Conservation (phyloP, 1,284 basidiomycete genomes). For the Leccinum subspadiceum region DNA sequence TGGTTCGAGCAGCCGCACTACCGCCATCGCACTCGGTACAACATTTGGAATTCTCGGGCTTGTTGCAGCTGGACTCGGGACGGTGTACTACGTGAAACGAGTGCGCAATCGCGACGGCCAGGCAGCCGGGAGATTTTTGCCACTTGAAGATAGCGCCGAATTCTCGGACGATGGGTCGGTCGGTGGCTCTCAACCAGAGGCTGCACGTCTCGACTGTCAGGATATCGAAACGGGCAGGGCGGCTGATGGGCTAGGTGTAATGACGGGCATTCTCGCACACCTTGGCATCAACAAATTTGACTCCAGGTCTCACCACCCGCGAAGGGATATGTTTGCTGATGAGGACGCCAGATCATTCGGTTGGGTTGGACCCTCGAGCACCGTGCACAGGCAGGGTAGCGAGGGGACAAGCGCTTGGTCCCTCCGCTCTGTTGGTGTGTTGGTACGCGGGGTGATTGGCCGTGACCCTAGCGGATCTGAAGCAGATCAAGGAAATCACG, state of each 20-base stretch:
- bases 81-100: constrained; percentile 42
- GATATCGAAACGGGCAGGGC: constrained; percentile 1
- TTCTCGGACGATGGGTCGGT: constrained; percentile 14
- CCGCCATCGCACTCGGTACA: too few relatives aligned
- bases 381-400: constrained; percentile 35
- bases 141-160: constrained; percentile 22
- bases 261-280: constrained; percentile 20
- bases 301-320: constrained; percentile 16
- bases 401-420: constrained; percentile 48
- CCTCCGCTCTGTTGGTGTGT: constrained; percentile 37
- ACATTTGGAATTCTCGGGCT: too few relatives aligned
- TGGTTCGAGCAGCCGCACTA: constrained; percentile 15
- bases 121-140: constrained; percentile 16
- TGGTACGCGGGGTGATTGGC: constrained; percentile 24
- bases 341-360: constrained; percentile 14
- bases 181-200: constrained; percentile 4
- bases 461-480: constrained; percentile 36
- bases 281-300: constrained; percentile 23
- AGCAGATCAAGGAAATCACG: constrained; percentile 29
- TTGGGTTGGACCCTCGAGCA: constrained; percentile 29
- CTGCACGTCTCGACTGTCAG: constrained; percentile 3
- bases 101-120: constrained; percentile 10
- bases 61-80: constrained; percentile 32
- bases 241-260: not conserved
- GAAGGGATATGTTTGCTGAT: constrained; percentile 64